Base-by-base conservation (phyloP, 2,329 filamentous ascomycete genomes). In the Acarospora socialis region DNA sequence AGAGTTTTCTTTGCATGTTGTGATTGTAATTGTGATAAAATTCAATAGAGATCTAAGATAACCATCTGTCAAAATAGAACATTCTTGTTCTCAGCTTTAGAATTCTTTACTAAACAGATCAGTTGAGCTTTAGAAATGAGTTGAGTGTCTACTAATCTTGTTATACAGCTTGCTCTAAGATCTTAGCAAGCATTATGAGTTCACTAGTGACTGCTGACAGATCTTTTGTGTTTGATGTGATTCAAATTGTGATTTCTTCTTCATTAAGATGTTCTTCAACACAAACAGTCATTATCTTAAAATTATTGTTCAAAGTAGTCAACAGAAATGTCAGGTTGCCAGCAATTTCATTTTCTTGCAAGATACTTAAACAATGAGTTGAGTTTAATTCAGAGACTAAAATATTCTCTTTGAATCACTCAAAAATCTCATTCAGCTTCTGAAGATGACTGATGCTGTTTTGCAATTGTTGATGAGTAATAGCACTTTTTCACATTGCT, bases 281-380 rank as follows among this genome's bases (percentile, higher is more conserved):
- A 23, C 43, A 42, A 6, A 46, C 42, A 21, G 44, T 43, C 39
- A 43, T 43, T 5, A 48, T 32, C 18, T 36, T 39, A 7, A 27
- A 22, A 15, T 17, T 34, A 30, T 47, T 35, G 27, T 46, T 36
- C 15, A 36, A 33, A 21, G 33, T 41, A 18, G 35, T 37, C 4
- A 43, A 44, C 12, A 48, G 21, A 32, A 48, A 46, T 13, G 43
- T 40, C 13, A 48, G 28, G 28, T 42, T 41, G 13, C 39, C 37
- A 4, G 34, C 34, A 38, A 48, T 43, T 22, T 46, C 37, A 12
- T 38, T 42, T 37, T 47, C 45, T 30, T 32, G 30, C 22, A 4
- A n/a, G n/a, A n/a, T n/a, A n/a, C n/a, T n/a, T n/a, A n/a, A n/a
- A n/a, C 6, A 13, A 35, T 21, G 31, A 8, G 21, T 35, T 20